Base-by-base conservation (phyloP, 139 green algal genomes). In the Chlorella sp. region DNA sequence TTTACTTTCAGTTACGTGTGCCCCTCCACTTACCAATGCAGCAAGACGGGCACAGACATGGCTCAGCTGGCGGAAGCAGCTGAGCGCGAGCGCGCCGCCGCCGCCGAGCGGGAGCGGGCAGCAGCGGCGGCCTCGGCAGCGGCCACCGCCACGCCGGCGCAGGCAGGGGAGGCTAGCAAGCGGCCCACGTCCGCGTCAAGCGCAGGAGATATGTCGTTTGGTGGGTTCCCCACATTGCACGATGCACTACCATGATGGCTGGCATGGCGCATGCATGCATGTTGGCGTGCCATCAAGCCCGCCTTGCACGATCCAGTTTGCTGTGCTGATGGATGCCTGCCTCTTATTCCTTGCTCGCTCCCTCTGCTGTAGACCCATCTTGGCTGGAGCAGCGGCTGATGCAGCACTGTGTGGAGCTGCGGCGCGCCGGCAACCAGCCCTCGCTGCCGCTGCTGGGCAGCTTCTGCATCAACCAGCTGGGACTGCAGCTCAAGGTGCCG, bases 381-480 rank as follows among this genome's bases (percentile, higher is more conserved):
- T 21, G 51, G 51, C 51, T 60, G 51, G 51, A 21, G 51, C 51
- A 60, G 67, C 20, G 17, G 36, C 76, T 88, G 68, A 68, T 88
- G 67, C 34, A 82, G 56, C 23, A 67, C 63, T 83, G 56, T 30
- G 41, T 88, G 78, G 30, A 72, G 44, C 41, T 65, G 39, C 39
- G 69, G 78, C 38, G 67, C 21, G 32, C 18, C 1, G 74, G 78
- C 7, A 2, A 28, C 18, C 68, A 74, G 64, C 36, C 72, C 82
- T 56, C 56, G 3, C 56, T 88, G 74, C 47, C 81, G 11, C 25
- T n/a, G 36, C 81, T 86, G 69, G 84, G 84, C 57, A 28, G 23
- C 12, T 88, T 85, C 30, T 88, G 84, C 56, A 80, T 85, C 38
- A 68, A 85, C 0, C 20, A 85, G 63, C 84, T 88, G 28, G 75